Evolutionary conservation across 306 rosid genomes (phyloP).

Genomic region (Abrus precatorius): DNA sequence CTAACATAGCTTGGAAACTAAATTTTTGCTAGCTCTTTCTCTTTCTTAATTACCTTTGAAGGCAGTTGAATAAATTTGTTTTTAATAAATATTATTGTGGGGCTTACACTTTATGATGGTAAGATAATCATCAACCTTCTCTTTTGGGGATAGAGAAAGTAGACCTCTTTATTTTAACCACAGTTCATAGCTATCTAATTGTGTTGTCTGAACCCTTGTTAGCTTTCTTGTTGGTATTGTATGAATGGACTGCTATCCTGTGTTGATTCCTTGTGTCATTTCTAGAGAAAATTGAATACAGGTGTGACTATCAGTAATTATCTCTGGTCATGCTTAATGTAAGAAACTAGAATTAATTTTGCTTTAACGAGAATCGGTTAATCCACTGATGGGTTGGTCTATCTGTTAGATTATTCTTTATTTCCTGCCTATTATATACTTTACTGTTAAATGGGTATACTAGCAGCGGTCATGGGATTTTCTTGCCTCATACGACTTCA

Average conservation of each 20-base stretch:
- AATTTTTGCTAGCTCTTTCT: slow-evolving; percentile 32
- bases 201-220: slow-evolving; percentile 26
- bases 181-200: slow-evolving; percentile 27
- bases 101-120: slow-evolving; percentile 29
- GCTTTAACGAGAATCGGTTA: slow-evolving; percentile 29
- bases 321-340: slow-evolving; percentile 19
- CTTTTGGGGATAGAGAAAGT: slow-evolving; percentile 10
- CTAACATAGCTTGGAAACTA: slow-evolving; percentile 31
- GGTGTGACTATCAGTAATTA: neutral
- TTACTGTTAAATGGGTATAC: neutral
- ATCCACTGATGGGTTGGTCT: neutral
- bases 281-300: slow-evolving; percentile 6
- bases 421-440: slow-evolving; percentile 38
- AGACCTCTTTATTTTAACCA: slow-evolving; percentile 15
- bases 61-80: neutral
- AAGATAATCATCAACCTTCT: slow-evolving; percentile 31
- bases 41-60: slow-evolving; percentile 27
- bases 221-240: slow-evolving; percentile 43
- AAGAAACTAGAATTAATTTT: slow-evolving; percentile 12
- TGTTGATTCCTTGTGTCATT: slow-evolving; percentile 9
- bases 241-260: slow-evolving; percentile 17
- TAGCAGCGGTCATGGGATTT: neutral
- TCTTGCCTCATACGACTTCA: slow-evolving; percentile 1
- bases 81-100: slow-evolving; percentile 14
- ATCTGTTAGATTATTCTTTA: slow-evolving; percentile 24